These are phyloP conservation scores for Pleurotus platypus DNA, from an alignment of 768 basidiomycete genomes.

Conservation along the genomic window DNA sequence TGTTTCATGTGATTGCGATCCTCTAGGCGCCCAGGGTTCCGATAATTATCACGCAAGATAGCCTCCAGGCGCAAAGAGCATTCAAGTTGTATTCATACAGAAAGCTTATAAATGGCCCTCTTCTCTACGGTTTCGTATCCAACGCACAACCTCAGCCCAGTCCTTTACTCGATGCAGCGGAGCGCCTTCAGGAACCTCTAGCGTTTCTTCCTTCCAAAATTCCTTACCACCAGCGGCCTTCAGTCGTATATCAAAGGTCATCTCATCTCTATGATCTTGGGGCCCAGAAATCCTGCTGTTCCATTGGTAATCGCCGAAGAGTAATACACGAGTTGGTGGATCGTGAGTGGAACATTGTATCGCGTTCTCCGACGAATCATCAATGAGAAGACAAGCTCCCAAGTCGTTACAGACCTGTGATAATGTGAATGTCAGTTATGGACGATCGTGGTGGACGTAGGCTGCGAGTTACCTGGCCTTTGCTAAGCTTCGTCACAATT, in stretches of 20 bases:
- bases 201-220: constrained; percentile 54
- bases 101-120: constrained; percentile 17
- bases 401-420: constrained; percentile 62
- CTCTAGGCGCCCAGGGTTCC: background rate
- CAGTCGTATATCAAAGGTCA: constrained; percentile 49
- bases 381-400: constrained; percentile 64
- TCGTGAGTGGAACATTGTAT: constrained; percentile 47
- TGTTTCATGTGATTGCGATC: constrained; percentile 1
- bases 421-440: background rate
- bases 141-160: constrained; percentile 57
- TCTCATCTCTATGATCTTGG: constrained; percentile 43
- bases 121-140: constrained; percentile 33
- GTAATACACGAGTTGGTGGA: constrained; percentile 54
- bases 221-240: constrained; percentile 42
- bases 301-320: constrained; percentile 81
- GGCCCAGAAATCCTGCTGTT: constrained; percentile 53
- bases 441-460: background rate
- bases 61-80: too few relatives aligned
- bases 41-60: too few relatives aligned
- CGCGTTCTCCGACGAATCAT: constrained; percentile 81
- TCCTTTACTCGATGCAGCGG: constrained; percentile 52
- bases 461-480: constrained; percentile 52
- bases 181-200: constrained; percentile 46
- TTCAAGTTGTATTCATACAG: background rate
- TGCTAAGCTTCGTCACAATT: constrained; percentile 56